phyloP scores from a whole-genome alignment of 2,329 filamentous ascomycete species.

The Venturia aucupariae region DNA sequence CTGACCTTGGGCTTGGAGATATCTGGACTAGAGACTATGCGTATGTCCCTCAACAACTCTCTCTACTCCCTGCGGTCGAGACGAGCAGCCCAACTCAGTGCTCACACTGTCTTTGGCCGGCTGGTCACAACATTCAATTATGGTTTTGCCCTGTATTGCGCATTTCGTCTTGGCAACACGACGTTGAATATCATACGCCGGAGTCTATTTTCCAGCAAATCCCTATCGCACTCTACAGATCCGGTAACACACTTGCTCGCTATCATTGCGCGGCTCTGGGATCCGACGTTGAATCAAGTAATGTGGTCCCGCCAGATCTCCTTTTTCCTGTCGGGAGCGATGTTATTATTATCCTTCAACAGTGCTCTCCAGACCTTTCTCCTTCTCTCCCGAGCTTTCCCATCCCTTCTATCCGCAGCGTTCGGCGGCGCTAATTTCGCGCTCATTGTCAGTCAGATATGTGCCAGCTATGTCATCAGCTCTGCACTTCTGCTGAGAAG shows the following conservation, averaged over 20 bases:
- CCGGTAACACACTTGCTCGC: conserved; percentile 78
- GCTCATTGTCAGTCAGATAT: conserved; percentile 69
- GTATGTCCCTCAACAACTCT: conserved; percentile 57
- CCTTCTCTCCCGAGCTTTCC: conserved; percentile 67
- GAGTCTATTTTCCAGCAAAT: conserved; percentile 8
- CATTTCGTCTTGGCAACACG: conserved; percentile 72
- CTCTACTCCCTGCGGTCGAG: conserved; percentile 55
- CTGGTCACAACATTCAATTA: conserved; percentile 55
- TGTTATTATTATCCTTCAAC: conserved; percentile 72
- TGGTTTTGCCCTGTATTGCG: conserved; percentile 69
- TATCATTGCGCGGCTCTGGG: conserved; percentile 72
- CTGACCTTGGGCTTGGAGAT: conserved; percentile 62
- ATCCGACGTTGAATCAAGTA: conserved; percentile 69
- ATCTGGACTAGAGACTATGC: conserved; percentile 71
- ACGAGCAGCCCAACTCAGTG: conserved; percentile 54
- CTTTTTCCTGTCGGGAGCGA: conserved; percentile 73
- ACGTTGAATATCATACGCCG: conserved; percentile 58
- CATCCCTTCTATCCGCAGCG: conserved; percentile 62
- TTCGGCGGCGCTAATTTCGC: conserved; percentile 40
- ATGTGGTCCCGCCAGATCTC: conserved; percentile 81
- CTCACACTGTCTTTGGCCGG: conserved; percentile 58
- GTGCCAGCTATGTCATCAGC: conserved; percentile 77
- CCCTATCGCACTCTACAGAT: conserved; percentile 38
- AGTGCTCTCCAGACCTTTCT: conserved; percentile 78
- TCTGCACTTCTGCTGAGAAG: conserved; percentile 67